A percentile compares a stretch with the other conserved stretches of the same genome.
These are phyloP conservation scores for Abrus precatorius DNA, from an alignment of 306 rosid species.

Conservation along the genomic window DNA sequence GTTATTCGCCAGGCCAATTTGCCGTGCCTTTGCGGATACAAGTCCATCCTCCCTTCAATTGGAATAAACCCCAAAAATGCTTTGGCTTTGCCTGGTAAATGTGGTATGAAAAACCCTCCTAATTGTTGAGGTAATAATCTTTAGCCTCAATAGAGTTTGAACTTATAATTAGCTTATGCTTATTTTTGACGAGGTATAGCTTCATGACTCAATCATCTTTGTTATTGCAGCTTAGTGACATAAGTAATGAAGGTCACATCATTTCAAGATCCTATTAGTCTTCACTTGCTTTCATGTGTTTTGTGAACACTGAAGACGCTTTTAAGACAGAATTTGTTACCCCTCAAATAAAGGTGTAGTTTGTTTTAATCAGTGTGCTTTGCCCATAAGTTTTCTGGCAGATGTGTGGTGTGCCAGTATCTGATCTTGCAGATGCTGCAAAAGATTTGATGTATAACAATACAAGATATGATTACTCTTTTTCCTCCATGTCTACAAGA, in stretches of 20 bases:
- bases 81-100: slow-evolving; percentile 67
- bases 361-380: slow-evolving; percentile 19
- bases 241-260: background rate
- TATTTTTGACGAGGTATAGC: slow-evolving; percentile 3
- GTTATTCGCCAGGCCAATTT: slow-evolving; percentile 62
- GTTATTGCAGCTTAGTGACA: slow-evolving; percentile 43
- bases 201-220: background rate
- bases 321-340: slow-evolving; percentile 24
- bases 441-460: slow-evolving; percentile 25
- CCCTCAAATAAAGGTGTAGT: slow-evolving; percentile 39
- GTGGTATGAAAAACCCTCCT: slow-evolving; percentile 50
- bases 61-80: slow-evolving; percentile 59
- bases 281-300: slow-evolving; percentile 29
- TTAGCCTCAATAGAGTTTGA: background rate
- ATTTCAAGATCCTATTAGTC: slow-evolving; percentile 28
- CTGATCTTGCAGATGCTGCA: slow-evolving; percentile 5
- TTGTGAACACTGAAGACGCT: slow-evolving; percentile 25
- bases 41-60: slow-evolving; percentile 52
- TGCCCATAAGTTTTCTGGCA: slow-evolving; percentile 21
- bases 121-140: slow-evolving; percentile 57
- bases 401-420: slow-evolving; percentile 24
- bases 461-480: background rate
- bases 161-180: slow-evolving; percentile 4
- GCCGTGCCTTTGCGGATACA: slow-evolving; percentile 64
- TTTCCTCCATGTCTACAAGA: background rate